phyloP scores from a whole-genome alignment of 1,284 basidiomycete genomes.

The Rhodotorula mucilaginosa region DNA sequence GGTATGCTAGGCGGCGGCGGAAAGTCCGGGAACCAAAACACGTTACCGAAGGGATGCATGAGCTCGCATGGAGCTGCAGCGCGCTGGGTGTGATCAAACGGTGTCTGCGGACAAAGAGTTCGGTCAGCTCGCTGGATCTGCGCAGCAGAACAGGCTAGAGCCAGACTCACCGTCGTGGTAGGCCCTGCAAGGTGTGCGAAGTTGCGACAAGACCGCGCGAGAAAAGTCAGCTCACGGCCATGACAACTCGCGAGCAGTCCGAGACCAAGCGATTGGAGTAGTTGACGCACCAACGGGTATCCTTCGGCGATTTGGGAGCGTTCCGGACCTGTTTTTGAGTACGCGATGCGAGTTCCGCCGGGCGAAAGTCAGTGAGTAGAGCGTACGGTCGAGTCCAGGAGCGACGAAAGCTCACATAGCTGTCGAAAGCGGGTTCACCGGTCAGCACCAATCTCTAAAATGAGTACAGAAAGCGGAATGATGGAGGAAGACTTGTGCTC shows the following conservation, averaged over 20 bases:
- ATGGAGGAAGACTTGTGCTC: background rate
- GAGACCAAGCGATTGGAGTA: too few relatives aligned
- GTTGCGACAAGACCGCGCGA: background rate
- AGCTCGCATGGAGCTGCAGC: background rate
- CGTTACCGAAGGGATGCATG: too few relatives aligned
- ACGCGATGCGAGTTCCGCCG: background rate
- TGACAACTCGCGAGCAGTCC: too few relatives aligned
- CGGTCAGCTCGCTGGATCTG: too few relatives aligned
- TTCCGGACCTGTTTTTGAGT: slow-evolving; percentile 16
- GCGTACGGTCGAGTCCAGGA: background rate
- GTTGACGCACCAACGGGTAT: slow-evolving; percentile 23
- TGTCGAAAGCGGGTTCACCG: background rate
- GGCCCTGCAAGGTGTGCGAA: slow-evolving; percentile 5
- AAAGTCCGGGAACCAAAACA: too few relatives aligned
- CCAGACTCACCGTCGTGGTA: slow-evolving; percentile 25
- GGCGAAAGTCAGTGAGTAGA: too few relatives aligned
- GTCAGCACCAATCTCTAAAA: background rate
- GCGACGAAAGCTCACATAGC: slow-evolving; percentile 8
- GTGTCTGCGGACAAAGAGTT: background rate
- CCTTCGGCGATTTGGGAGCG: slow-evolving; percentile 36
- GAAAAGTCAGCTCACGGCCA: background rate
- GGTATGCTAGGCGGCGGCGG: too few relatives aligned
- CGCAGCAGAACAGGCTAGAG: background rate
- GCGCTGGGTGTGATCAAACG: background rate
- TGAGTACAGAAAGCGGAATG: too few relatives aligned